A percentile compares a stretch with the other conserved stretches of the same genome.
Conservation (phyloP, 495 filamentous ascomycete species). For the Penicillium daleae region DNA sequence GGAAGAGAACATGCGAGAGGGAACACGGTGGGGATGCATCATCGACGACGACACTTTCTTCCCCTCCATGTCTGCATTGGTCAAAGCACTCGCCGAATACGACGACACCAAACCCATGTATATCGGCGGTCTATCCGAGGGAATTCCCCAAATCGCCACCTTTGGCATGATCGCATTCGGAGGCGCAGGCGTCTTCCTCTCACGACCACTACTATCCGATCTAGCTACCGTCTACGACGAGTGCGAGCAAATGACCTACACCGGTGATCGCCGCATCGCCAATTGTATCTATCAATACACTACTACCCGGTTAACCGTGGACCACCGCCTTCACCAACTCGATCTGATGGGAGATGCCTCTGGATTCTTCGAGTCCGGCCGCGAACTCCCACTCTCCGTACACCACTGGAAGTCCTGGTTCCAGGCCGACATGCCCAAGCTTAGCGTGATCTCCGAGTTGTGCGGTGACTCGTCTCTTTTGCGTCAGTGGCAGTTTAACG, state of each 20-base stretch:
- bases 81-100: slow-evolving; percentile 49
- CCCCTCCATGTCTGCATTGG: slow-evolving; percentile 53
- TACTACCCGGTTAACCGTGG: slow-evolving; percentile 50
- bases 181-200: slow-evolving; percentile 64
- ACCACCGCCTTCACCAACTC: slow-evolving; percentile 56
- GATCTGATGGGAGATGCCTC: slow-evolving; percentile 55
- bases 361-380: slow-evolving; percentile 60
- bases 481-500: slow-evolving; percentile 59
- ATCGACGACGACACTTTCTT: slow-evolving; percentile 77
- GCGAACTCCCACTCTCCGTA: slow-evolving; percentile 53
- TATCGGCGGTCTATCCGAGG: slow-evolving; percentile 61
- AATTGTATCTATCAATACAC: slow-evolving; percentile 59
- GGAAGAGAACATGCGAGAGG: slow-evolving; percentile 45
- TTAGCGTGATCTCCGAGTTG: slow-evolving; percentile 51
- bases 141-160: slow-evolving; percentile 49
- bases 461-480: slow-evolving; percentile 61
- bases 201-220: slow-evolving; percentile 48
- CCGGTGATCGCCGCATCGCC: slow-evolving; percentile 53
- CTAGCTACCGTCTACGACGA: slow-evolving; percentile 39
- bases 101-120: slow-evolving; percentile 53
- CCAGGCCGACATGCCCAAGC: slow-evolving; percentile 54
- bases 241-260: slow-evolving; percentile 45
- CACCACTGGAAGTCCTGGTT: slow-evolving; percentile 66
- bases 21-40: slow-evolving; percentile 62
- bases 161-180: slow-evolving; percentile 61